These are phyloP conservation scores for Backusella parvicylindrica DNA, from an alignment of 192 early-diverging fungal species.

Conservation along the genomic window DNA sequence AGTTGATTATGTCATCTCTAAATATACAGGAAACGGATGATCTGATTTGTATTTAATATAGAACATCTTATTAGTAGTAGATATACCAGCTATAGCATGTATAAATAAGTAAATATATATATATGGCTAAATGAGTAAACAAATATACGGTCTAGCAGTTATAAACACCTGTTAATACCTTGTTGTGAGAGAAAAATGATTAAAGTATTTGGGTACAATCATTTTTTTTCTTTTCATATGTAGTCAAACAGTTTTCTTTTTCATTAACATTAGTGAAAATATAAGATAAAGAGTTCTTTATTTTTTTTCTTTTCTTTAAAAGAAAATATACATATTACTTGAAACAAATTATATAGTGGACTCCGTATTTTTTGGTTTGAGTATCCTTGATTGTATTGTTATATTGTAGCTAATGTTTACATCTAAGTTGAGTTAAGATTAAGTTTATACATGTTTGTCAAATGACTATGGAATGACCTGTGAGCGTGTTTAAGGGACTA, in stretches of 20 bases:
- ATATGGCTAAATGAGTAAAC: background rate
- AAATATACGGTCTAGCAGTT: background rate
- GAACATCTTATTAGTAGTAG: background rate
- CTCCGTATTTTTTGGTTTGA: background rate
- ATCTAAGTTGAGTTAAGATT: background rate
- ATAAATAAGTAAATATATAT: background rate
- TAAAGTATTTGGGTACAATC: background rate
- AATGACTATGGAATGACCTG: background rate
- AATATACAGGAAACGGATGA: background rate
- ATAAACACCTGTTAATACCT: background rate
- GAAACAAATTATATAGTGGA: background rate
- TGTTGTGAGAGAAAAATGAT: no score
- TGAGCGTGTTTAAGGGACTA: background rate
- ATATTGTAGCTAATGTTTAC: background rate
- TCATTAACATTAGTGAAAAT: background rate
- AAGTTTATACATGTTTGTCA: background rate
- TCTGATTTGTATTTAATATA: background rate
- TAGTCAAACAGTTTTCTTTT: background rate
- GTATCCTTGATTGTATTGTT: background rate
- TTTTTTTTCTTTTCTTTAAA: no score
- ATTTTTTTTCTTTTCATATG: background rate
- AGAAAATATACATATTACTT: background rate
- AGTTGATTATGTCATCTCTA: background rate
- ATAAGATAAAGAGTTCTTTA: no score
- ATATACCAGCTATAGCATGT: background rate